phyloP scores from a whole-genome alignment of 169 alveolate species.

The Sarcocystis neurona region DNA sequence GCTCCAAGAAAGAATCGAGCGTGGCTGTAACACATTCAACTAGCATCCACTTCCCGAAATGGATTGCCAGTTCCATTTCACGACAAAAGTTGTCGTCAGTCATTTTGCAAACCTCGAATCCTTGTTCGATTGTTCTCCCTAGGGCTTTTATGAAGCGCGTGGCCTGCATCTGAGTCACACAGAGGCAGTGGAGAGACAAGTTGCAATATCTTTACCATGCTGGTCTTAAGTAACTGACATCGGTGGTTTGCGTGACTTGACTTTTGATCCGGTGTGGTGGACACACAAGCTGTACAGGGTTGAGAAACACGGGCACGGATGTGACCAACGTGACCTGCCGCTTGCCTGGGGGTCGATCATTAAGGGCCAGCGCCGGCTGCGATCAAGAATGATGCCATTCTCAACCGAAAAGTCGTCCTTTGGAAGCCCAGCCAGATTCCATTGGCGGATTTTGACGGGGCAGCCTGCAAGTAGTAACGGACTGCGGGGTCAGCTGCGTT shows the following conservation, averaged over 20 bases:
- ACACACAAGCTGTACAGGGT: too few species aligned
- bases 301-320: too few species aligned
- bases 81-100: constrained; percentile 73
- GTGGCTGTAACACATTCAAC: constrained; percentile 90
- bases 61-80: constrained; percentile 84
- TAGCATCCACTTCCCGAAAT: constrained; percentile 89
- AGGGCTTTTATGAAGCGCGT: constrained; percentile 93
- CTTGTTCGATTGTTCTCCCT: constrained; percentile 86
- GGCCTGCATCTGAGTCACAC: constrained; percentile 84
- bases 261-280: too few species aligned
- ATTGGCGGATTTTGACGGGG: constrained; percentile 90
- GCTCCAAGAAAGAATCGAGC: constrained; percentile 78
- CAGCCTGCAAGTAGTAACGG: constrained; percentile 75
- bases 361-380: constrained; percentile 77
- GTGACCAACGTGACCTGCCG: too few species aligned
- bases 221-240: too few species aligned
- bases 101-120: constrained; percentile 78
- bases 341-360: constrained; percentile 84
- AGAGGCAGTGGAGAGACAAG: not conserved
- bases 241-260: too few species aligned
- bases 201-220: not conserved
- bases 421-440: constrained; percentile 86
- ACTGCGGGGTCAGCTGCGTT: not conserved
- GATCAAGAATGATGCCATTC: constrained; percentile 79
- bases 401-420: constrained; percentile 80